phyloP scores from a whole-genome alignment of 2,329 filamentous ascomycete species.

The Penicillium paneum region DNA sequence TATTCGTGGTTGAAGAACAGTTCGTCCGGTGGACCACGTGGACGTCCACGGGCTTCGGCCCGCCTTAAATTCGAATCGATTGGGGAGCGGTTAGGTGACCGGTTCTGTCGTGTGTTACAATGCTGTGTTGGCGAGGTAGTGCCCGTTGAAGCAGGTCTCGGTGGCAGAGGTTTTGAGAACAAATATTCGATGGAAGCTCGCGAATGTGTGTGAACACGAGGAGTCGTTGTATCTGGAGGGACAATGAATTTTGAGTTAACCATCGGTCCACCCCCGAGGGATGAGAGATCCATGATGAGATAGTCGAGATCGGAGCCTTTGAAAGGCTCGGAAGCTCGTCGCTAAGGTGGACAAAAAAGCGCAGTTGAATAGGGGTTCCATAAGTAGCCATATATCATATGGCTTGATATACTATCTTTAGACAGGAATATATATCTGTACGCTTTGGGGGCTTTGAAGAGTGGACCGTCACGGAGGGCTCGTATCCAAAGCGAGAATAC shows the following conservation, averaged over 20 bases:
- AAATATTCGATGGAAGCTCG: constrained; percentile 12
- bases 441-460: constrained; percentile 1
- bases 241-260: constrained; percentile 19
- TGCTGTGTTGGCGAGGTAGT: background rate
- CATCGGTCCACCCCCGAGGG: constrained; percentile 36
- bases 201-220: constrained; percentile 4
- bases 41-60: background rate
- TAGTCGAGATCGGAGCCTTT: background rate
- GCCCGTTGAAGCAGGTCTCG: constrained; percentile 6
- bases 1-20: background rate
- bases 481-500: constrained; percentile 11
- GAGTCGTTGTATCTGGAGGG: background rate
- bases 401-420: constrained; percentile 9
- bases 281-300: constrained; percentile 35
- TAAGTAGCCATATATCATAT: background rate
- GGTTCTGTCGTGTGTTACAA: background rate
- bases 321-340: background rate
- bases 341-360: constrained; percentile 11
- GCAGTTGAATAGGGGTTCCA: background rate
- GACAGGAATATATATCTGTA: constrained; percentile 11
- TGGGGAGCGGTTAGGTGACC: background rate
- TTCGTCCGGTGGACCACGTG: background rate
- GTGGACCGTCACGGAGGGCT: constrained; percentile 10
- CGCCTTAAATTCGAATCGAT: background rate
- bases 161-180: constrained; percentile 19